A percentile compares a stretch with the other conserved stretches of the same genome.
These are phyloP conservation scores for Truncatella angustata DNA, from an alignment of 2,329 filamentous ascomycete species.

Conservation along the genomic window DNA sequence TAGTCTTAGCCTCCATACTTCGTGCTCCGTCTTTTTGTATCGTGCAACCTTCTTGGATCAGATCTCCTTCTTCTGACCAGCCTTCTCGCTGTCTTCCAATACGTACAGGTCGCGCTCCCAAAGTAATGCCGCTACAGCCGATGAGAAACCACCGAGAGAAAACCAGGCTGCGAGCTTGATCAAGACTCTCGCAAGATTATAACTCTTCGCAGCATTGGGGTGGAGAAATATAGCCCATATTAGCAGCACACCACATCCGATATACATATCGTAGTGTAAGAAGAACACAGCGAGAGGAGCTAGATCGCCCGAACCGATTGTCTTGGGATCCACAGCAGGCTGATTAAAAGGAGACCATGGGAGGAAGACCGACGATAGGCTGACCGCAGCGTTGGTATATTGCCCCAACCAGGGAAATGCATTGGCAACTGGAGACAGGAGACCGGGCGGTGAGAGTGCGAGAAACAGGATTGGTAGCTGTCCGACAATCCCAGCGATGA, in stretches of 20 bases:
- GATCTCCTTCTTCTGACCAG: conserved; percentile 21
- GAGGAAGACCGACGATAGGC: conserved; percentile 23
- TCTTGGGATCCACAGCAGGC: conserved; percentile 17
- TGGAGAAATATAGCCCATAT: conserved; percentile 29
- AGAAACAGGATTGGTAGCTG: conserved; percentile 24
- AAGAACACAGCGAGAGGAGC: conserved; percentile 22
- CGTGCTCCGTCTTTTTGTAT: no score
- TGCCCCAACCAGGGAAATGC: conserved; percentile 17
- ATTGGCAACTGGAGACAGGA: conserved; percentile 16
- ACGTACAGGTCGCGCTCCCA: conserved; percentile 28
- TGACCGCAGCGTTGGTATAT: conserved; percentile 19
- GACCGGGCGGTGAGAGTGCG: conserved; percentile 17
- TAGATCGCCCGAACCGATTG: conserved; percentile 22
- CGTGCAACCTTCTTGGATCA: no score
- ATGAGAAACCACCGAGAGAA: conserved; percentile 22
- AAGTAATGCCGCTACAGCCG: conserved; percentile 19
- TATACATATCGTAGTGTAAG: conserved; percentile 28
- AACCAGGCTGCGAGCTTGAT: conserved; percentile 23
- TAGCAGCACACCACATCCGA: conserved; percentile 21
- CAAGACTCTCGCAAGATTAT: conserved; percentile 15
- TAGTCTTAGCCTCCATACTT: no score
- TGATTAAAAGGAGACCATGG: conserved; percentile 15
- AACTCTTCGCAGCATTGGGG: conserved; percentile 18
- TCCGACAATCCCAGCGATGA: conserved; percentile 20
- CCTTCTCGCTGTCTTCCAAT: conserved; percentile 21